These are phyloP conservation scores for Suillus luteus DNA, from an alignment of 768 basidiomycete species.

Conservation along the genomic window DNA sequence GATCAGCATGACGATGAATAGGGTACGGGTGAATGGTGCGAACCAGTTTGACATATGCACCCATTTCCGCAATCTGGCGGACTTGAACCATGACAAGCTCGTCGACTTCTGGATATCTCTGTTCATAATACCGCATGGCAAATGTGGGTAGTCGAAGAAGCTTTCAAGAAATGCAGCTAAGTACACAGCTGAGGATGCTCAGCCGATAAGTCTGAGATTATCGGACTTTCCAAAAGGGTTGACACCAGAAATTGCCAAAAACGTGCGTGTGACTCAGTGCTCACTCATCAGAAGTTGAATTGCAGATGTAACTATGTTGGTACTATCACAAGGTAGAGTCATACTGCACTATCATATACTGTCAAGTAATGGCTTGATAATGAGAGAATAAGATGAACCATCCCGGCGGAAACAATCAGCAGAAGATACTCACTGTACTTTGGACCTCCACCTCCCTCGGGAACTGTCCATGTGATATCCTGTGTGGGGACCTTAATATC, in stretches of 20 bases:
- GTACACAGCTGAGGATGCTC: not conserved
- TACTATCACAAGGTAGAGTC: not conserved
- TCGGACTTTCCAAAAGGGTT: not conserved
- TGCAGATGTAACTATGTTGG: not conserved
- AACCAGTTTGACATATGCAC: conserved; percentile 97
- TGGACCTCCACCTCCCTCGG: conserved; percentile 95
- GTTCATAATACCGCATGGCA: conserved; percentile 89
- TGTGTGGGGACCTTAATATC: conserved; percentile 96
- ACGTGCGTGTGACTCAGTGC: not conserved
- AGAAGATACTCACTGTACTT: conserved; percentile 75
- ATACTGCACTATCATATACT: not conserved
- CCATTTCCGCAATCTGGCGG: conserved; percentile 99
- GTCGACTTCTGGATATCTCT: conserved; percentile 93
- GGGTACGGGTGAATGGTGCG: conserved; percentile 30
- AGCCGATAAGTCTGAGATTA: conserved; percentile 3
- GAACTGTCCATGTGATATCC: conserved; percentile 96
- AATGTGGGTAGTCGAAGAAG: not conserved
- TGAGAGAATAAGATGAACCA: not conserved
- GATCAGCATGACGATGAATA: not conserved
- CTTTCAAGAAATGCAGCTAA: not conserved
- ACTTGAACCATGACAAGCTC: conserved; percentile 99
- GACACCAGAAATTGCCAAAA: not conserved
- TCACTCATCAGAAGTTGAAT: not conserved
- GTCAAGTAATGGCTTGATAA: conserved; percentile 1
- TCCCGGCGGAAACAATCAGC: not conserved